Evolutionary conservation across 2,329 filamentous ascomycete genomes (phyloP), one percentile per base, ranked within the genome.

Genomic region (Rosellinia necatrix): DNA sequence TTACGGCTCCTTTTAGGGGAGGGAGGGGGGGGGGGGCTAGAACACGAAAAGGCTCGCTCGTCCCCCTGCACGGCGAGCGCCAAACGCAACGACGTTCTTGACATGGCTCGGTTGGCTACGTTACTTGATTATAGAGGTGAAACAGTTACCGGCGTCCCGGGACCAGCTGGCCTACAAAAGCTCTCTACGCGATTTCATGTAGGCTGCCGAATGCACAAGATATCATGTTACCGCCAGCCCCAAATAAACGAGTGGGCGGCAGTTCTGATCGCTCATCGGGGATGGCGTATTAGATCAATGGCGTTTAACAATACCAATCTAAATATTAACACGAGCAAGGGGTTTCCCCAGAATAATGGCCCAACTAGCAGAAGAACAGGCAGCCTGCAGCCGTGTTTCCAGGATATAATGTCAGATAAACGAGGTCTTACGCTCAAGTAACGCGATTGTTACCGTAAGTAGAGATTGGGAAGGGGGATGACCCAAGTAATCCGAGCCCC

Each of bases 91-190:
- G 53, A 54, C 57, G 54, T 61, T 63, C 58, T 55, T 59, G 47
- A 57, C 59, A 64, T 56, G 61, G 53, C 49, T 64, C 61, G 60
- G 59, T 48, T 63, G 55, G 43, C 47, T 65, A 59, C 59, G 56
- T 66, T 57, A 64, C 56, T 52, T 61, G 59, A 61, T 63, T 49
- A 54, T 62, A 49, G 48, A 48, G 51, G 62, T 69, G 64, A 57
- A 64, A 66, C 64, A 61, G 59, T 64, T 68, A 66, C 67, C 67
- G 52, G 55, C 41, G 44, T 61, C 32, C 63, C 66, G 66, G 67
- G 59, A 64, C 59, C 51, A 30, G 54, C 50, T 49, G 60, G 41
- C 61, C 58, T 63, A 61, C 62, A 30, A 50, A 56, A 62, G 51
- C 56, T 42, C 17, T 54, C 38, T 49, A 44, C 49, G 49, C 50